phyloP scores from a whole-genome alignment of 2,329 filamentous ascomycete genomes.

The Trichoderma pleuroti region DNA sequence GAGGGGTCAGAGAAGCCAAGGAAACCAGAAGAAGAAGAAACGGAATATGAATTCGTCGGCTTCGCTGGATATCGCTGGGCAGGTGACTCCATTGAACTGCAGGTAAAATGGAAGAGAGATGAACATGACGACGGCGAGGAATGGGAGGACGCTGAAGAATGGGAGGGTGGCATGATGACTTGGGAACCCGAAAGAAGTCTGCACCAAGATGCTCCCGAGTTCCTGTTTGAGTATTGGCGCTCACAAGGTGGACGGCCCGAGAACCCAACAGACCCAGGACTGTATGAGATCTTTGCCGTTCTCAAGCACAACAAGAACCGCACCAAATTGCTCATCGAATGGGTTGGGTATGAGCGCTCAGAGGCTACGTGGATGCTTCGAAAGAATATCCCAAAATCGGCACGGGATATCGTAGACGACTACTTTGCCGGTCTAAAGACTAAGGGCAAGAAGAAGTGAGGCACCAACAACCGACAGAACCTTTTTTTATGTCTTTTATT shows the following conservation, averaged over 20 bases:
- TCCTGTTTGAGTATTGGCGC: slow-evolving; percentile 35
- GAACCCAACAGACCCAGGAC: slow-evolving; percentile 30
- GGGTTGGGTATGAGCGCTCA: slow-evolving; percentile 32
- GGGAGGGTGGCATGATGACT: slow-evolving; percentile 28
- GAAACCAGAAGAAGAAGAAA: neutral
- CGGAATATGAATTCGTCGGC: slow-evolving; percentile 24
- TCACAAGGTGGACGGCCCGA: slow-evolving; percentile 30
- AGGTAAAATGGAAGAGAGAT: slow-evolving; percentile 28
- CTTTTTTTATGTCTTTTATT: neutral
- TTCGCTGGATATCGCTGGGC: slow-evolving; percentile 32
- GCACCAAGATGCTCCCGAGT: slow-evolving; percentile 32
- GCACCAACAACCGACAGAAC: neutral
- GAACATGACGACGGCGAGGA: neutral
- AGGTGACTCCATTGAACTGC: slow-evolving; percentile 29
- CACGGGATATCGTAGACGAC: slow-evolving; percentile 27
- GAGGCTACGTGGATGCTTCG: slow-evolving; percentile 33
- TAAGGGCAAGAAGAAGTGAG: neutral
- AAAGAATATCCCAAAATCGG: slow-evolving; percentile 27
- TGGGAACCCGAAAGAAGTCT: slow-evolving; percentile 36
- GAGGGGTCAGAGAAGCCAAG: neutral
- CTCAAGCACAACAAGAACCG: slow-evolving; percentile 31
- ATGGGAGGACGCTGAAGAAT: neutral
- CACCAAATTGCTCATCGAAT: slow-evolving; percentile 34
- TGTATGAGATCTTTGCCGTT: slow-evolving; percentile 35
- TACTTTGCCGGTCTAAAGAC: slow-evolving; percentile 26